A percentile compares a stretch with the other conserved stretches of the same genome.
Evolutionary conservation across 495 filamentous ascomycete genomes (phyloP).

Genomic region (Astrothelium subdiscretum): DNA sequence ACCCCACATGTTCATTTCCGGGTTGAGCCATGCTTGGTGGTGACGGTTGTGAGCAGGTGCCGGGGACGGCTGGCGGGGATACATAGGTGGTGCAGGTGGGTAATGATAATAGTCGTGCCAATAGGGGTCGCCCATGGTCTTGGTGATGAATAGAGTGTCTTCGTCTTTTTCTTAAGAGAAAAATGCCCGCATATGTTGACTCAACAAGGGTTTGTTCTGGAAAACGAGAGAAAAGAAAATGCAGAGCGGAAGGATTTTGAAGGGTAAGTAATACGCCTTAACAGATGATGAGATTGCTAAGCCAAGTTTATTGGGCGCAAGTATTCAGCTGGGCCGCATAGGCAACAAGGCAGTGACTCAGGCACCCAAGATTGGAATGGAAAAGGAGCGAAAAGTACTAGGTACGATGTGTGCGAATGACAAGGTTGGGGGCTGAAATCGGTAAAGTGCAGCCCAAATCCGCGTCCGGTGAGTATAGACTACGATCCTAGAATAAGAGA

Average conservation of each 20-base stretch:
- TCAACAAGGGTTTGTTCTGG: neutral
- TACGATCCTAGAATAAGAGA: neutral
- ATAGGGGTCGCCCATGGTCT: neutral
- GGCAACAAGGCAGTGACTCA: neutral
- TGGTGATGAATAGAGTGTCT: too few relatives aligned
- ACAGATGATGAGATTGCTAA: neutral
- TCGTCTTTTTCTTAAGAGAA: too few relatives aligned
- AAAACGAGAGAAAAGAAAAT: neutral
- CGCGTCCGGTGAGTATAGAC: neutral
- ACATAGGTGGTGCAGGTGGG: neutral
- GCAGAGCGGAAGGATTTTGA: neutral
- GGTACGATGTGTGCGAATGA: neutral
- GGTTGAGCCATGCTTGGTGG: slow-evolving; percentile 1
- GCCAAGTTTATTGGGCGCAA: neutral
- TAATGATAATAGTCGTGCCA: neutral
- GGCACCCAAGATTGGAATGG: neutral
- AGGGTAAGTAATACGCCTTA: too few relatives aligned
- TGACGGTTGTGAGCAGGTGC: neutral
- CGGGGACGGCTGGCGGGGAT: neutral
- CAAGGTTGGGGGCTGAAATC: neutral
- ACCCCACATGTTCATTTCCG: slow-evolving; percentile 7
- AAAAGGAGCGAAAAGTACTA: neutral
- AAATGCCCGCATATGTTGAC: neutral
- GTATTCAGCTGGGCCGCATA: neutral
- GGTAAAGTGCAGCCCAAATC: neutral